Evolutionary conservation across 495 filamentous ascomycete species (phyloP).

Genomic region (Xylaria cubensis): DNA sequence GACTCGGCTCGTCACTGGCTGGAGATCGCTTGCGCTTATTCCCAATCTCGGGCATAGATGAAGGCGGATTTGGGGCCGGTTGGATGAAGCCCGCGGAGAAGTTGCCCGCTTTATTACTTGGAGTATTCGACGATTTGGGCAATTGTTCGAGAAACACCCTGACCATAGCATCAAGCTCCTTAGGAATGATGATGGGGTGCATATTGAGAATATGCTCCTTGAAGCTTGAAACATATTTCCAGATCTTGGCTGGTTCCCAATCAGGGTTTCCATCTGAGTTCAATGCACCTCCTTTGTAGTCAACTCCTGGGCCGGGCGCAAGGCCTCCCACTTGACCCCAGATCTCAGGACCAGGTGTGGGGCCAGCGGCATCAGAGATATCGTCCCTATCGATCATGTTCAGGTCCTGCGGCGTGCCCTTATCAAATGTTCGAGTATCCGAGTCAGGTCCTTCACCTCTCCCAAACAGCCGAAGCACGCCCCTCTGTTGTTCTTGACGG

Average conservation of each 20-base stretch:
- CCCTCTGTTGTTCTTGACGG: conserved; percentile 75
- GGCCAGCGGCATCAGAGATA: conserved; percentile 57
- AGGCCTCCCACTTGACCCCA: conserved; percentile 59
- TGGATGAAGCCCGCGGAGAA: conserved; percentile 37
- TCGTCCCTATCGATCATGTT: conserved; percentile 46
- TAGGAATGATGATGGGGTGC: conserved; percentile 79
- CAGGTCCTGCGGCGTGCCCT: conserved; percentile 42
- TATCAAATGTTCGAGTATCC: conserved; percentile 42
- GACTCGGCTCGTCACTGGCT: conserved; percentile 42
- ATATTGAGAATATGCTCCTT: conserved; percentile 82
- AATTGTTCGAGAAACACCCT: conserved; percentile 54
- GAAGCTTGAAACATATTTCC: conserved; percentile 72
- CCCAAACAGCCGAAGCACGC: conserved; percentile 77
- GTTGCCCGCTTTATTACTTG: conserved; percentile 30
- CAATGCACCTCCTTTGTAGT: conserved; percentile 55
- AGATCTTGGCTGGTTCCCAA: conserved; percentile 66
- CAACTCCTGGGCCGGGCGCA: conserved; percentile 46
- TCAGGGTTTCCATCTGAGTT: conserved; percentile 67
- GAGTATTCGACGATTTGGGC: conserved; percentile 38
- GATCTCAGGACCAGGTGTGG: conserved; percentile 51
- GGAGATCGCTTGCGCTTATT: conserved; percentile 68
- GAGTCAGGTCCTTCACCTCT: conserved; percentile 74
- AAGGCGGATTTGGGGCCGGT: conserved; percentile 33
- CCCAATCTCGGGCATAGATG: conserved; percentile 46
- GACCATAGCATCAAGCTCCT: conserved; percentile 57